Percentiles rank a stretch among this genome's conserved stretches.
Evolutionary conservation across 192 early-diverging fungal genomes (phyloP).

Genomic region (Coemansia furcata): DNA sequence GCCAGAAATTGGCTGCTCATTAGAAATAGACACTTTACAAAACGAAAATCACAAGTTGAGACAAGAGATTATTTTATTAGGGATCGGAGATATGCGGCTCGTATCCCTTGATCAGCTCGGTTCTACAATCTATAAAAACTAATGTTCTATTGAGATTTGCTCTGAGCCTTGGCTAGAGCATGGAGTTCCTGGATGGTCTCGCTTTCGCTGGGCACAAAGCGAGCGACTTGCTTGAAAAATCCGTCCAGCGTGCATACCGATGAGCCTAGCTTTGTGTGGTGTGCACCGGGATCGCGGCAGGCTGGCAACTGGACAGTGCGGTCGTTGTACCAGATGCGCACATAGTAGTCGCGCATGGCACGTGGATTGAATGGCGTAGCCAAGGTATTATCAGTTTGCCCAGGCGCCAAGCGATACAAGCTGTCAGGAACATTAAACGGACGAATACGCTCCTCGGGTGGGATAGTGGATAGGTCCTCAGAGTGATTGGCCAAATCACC

Average conservation of each 20-base stretch:
- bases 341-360: constrained; percentile 44
- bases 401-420: constrained; percentile 33
- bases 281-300: constrained; percentile 47
- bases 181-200: constrained; percentile 17
- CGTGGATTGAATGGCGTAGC: constrained; percentile 17
- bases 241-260: constrained; percentile 49
- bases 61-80: not conserved
- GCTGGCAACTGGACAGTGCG: constrained; percentile 35
- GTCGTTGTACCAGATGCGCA: constrained; percentile 53
- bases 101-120: not conserved
- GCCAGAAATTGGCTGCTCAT: constrained; percentile 5
- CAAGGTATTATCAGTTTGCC: not conserved
- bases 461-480: constrained; percentile 16
- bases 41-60: not conserved
- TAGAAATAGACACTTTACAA: not conserved
- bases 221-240: constrained; percentile 49
- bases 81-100: not conserved
- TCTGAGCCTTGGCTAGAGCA: not conserved
- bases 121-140: not conserved
- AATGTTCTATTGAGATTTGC: not conserved
- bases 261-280: constrained; percentile 38
- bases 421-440: constrained; percentile 33
- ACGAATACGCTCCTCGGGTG: constrained; percentile 27
- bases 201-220: constrained; percentile 29
- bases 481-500: constrained; percentile 23